Base-by-base conservation (phyloP, 495 filamentous ascomycete species). In the Penicillium samsonianum region DNA sequence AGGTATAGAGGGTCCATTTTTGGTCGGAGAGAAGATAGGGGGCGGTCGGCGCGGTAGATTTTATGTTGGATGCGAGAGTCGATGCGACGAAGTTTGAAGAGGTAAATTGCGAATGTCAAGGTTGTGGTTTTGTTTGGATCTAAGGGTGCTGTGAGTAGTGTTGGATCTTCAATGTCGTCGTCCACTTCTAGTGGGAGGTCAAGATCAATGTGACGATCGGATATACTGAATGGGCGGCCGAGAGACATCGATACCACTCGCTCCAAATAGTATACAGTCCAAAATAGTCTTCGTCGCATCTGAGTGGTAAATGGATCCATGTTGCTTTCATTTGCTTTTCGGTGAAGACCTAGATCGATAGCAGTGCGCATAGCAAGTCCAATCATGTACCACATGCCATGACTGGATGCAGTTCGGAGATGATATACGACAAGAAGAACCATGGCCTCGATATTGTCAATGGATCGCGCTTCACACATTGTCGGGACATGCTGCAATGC, bases 321-420 rank as follows among this genome's bases (percentile, higher is more conserved):
- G 43, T 71, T 76, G 47, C 65, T 70, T 52, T 81, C 77, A 54
- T 79, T 78, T 50, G 76, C 75, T 53, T 75, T 79, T 33, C 78
- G 67, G 44, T 83, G 79, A 9, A 83, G 69, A 5, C 79, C 80
- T 5, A 83, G 68, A 50, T 83, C 79, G 35, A 83, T 79, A 30
- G 77, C 78, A 12, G 77, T 83, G 23, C 79, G 73, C 78, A 82
- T 83, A 1, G 79, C 79, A 23, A 83, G 69, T 28, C 79, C 79
- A 40, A 83, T 77, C 77, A 83, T 80, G 48, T 83, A 83, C 80
- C 79, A 83, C 59, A 83, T 73, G 12, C 79, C 80, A 60, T 80
- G 78, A 45, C 75, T 83, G 1, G 77, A 78, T 4, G 78, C 71
- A 19, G 77, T 79, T 10, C 80, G 72, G 4, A 83, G 67, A 57